phyloP scores from a whole-genome alignment of 1,284 basidiomycete genomes.

The Leccinum variabile region DNA sequence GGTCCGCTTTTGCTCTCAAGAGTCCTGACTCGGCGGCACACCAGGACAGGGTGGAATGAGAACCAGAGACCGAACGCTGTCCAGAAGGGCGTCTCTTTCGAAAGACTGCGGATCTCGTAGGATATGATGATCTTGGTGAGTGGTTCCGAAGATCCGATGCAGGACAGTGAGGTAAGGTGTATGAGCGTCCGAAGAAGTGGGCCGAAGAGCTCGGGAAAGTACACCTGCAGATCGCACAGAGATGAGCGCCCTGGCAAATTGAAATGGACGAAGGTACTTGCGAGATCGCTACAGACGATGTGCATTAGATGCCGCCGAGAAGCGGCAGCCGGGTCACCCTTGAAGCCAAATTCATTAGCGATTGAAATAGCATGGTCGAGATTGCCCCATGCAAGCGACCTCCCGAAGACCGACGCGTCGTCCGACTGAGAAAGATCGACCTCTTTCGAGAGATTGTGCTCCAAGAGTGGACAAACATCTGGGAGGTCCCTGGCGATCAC shows the following conservation, averaged over 20 bases:
- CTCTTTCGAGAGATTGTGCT: constrained; percentile 41
- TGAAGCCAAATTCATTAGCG: constrained; percentile 39
- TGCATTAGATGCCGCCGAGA: constrained; percentile 47
- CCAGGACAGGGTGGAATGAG: constrained; percentile 61
- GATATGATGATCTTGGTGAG: constrained; percentile 52
- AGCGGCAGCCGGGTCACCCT: constrained; percentile 3
- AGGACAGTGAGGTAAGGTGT: constrained; percentile 58
- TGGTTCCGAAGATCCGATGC: constrained; percentile 19
- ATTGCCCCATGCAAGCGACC: constrained; percentile 70
- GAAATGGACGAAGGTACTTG: constrained; percentile 36
- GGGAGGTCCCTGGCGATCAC: constrained; percentile 70
- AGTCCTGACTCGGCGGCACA: constrained; percentile 15
- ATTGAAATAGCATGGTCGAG: constrained; percentile 40
- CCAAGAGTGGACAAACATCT: constrained; percentile 64
- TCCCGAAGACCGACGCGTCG: constrained; percentile 31
- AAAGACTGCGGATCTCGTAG: constrained; percentile 76
- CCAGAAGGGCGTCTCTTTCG: constrained; percentile 83
- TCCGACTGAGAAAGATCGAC: too few relatives aligned
- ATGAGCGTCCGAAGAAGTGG: constrained; percentile 70
- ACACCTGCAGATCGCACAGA: constrained; percentile 47
- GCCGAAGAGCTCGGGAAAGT: constrained; percentile 72
- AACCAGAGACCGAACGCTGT: constrained; percentile 83
- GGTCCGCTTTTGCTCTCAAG: background rate
- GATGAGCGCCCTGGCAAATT: constrained; percentile 1
- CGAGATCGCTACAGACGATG: constrained; percentile 75